These are phyloP conservation scores for Ganoderma boninense DNA, from an alignment of 1,284 basidiomycete genomes.

Conservation along the genomic window DNA sequence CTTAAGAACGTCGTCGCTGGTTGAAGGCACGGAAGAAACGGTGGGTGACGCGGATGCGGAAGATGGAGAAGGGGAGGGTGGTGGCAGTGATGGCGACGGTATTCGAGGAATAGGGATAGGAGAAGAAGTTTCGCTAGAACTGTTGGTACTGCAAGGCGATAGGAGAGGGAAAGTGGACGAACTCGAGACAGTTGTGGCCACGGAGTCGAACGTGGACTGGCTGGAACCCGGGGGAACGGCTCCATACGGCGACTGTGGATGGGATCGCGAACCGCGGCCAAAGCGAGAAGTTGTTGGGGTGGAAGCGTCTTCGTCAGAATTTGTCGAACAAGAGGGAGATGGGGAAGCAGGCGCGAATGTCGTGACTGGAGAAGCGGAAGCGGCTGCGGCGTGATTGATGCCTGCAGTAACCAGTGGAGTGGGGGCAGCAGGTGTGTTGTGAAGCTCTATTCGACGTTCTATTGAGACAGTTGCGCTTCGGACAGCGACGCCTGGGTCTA, in stretches of 20 bases:
- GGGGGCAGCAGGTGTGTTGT: conserved; percentile 35
- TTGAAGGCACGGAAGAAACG: conserved; percentile 38
- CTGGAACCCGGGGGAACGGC: conserved; percentile 23
- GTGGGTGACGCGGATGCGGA: conserved; percentile 44
- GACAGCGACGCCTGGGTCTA: conserved; percentile 43
- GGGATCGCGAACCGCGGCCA: conserved; percentile 14
- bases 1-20: conserved; percentile 45
- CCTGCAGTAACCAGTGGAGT: conserved; percentile 34
- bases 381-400: conserved; percentile 34
- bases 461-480: conserved; percentile 47
- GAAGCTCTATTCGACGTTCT: conserved; percentile 50
- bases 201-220: conserved; percentile 32
- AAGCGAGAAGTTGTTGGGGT: conserved; percentile 27
- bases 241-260: conserved; percentile 23
- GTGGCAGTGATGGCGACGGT: conserved; percentile 28
- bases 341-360: conserved; percentile 25
- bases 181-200: conserved; percentile 20
- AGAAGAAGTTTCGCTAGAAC: conserved; percentile 4
- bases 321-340: conserved; percentile 15
- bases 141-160: conserved; percentile 25
- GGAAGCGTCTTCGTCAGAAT: conserved; percentile 21
- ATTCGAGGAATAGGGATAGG: conserved; percentile 26
- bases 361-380: conserved; percentile 36
- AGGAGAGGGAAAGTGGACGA: conserved; percentile 28
- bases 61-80: conserved; percentile 42